Conservation (phyloP, 2,329 filamentous ascomycete genomes). For the Blastomyces gilchristii region DNA sequence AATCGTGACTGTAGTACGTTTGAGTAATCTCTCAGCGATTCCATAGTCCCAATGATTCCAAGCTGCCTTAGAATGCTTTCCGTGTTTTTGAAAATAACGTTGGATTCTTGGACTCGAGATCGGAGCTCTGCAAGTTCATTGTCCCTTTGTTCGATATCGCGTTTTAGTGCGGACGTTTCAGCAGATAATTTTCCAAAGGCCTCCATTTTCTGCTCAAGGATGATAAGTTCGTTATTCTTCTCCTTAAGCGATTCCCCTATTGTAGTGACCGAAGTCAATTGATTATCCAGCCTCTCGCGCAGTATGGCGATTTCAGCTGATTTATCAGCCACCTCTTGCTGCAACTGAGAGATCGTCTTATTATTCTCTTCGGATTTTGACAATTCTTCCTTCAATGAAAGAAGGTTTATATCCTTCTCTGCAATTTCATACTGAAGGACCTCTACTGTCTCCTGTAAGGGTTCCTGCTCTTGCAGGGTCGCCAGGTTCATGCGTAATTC, state of each 20-base stretch:
- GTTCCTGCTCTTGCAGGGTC: conserved; percentile 6
- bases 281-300: conserved; percentile 23
- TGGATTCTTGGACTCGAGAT: background rate
- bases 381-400: conserved; percentile 17
- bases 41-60: conserved; percentile 13
- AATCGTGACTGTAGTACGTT: conserved; percentile 17
- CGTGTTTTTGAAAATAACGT: conserved; percentile 9
- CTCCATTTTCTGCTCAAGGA: conserved; percentile 5
- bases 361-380: conserved; percentile 20
- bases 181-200: background rate
- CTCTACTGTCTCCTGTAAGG: conserved; percentile 10
- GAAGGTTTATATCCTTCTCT: conserved; percentile 26
- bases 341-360: conserved; percentile 23
- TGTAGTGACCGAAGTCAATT: conserved; percentile 19
- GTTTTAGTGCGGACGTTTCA: background rate
- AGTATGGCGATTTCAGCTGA: conserved; percentile 16
- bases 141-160: background rate
- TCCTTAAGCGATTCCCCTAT: conserved; percentile 3
- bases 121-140: background rate
- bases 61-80: conserved; percentile 17
- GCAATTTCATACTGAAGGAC: conserved; percentile 21
- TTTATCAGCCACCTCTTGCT: conserved; percentile 16
- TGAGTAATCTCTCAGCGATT: conserved; percentile 18
- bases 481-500: conserved; percentile 7
- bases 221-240: conserved; percentile 8